Percentiles rank a stretch among this genome's conserved stretches.
Evolutionary conservation across 805 yeast species (phyloP).

Genomic region (Blastobotrys peoriensis): DNA sequence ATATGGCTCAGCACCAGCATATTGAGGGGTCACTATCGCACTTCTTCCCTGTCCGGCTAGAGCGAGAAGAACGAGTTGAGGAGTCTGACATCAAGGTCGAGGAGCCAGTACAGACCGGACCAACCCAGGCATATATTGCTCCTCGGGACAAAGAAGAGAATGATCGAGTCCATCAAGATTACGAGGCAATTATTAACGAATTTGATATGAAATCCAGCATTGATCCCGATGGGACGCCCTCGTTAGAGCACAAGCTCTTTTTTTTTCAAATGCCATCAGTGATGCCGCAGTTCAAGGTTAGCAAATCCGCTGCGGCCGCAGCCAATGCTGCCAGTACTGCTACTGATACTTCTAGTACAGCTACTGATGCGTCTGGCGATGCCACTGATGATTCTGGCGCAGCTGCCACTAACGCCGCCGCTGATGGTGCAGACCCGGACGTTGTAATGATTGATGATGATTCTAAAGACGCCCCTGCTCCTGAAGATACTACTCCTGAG

Average conservation of each 20-base stretch:
- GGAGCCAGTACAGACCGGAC: constrained; percentile 3
- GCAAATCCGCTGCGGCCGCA: neutral
- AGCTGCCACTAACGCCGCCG: too few species aligned
- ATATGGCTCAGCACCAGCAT: constrained; percentile 14
- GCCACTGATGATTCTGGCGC: constrained; percentile 5
- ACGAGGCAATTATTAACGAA: constrained; percentile 16
- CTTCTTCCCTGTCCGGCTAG: constrained; percentile 24
- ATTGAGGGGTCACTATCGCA: constrained; percentile 13
- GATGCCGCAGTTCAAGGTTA: constrained; percentile 35
- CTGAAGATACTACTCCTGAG: constrained; percentile 17
- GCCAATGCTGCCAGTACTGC: constrained; percentile 3
- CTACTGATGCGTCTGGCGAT: constrained; percentile 16
- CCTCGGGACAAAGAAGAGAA: constrained; percentile 12
- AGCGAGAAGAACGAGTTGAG: constrained; percentile 11
- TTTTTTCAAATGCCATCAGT: constrained; percentile 47
- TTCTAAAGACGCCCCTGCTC: constrained; percentile 2
- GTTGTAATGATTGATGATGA: constrained; percentile 11
- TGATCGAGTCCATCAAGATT: constrained; percentile 14
- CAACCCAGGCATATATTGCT: constrained; percentile 1
- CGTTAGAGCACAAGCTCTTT: constrained; percentile 26
- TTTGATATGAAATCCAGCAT: constrained; percentile 12
- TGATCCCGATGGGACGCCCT: constrained; percentile 8
- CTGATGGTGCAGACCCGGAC: constrained; percentile 11
- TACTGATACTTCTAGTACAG: constrained; percentile 3
- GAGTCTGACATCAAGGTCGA: constrained; percentile 6